These are phyloP conservation scores for Sphagnurus paluster DNA, from an alignment of 1,284 basidiomycete species.

Conservation along the genomic window DNA sequence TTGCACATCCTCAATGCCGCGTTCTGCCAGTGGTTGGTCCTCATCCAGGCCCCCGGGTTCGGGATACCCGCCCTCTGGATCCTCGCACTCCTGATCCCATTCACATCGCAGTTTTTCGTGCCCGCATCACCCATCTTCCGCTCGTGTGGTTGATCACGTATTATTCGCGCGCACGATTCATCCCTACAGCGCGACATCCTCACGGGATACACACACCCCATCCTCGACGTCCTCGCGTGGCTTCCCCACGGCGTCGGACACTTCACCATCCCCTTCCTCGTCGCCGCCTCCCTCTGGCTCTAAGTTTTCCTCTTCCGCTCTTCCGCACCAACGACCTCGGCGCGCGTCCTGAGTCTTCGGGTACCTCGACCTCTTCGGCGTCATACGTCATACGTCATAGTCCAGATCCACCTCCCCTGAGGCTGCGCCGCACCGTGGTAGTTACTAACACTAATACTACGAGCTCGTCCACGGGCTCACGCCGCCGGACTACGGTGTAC, in stretches of 20 bases:
- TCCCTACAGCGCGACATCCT: conserved; percentile 83
- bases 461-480: conserved; percentile 96
- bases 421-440: conserved; percentile 97
- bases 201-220: conserved; percentile 89
- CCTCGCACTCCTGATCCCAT: conserved; percentile 74
- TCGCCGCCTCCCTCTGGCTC: conserved; percentile 65
- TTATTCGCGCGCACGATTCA: conserved; percentile 86
- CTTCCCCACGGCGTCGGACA: conserved; percentile 94
- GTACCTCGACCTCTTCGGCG: conserved; percentile 91
- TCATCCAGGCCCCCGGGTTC: conserved; percentile 75
- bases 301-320: no score
- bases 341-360: conserved; percentile 91
- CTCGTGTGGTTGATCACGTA: conserved; percentile 86
- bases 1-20: conserved; percentile 66
- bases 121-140: conserved; percentile 87
- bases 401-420: conserved; percentile 91
- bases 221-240: conserved; percentile 94
- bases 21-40: conserved; percentile 76
- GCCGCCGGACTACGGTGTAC: conserved; percentile 91
- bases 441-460: no score
- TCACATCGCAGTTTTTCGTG: conserved; percentile 91
- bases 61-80: conserved; percentile 76
- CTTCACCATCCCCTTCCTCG: conserved; percentile 80
- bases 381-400: no score
- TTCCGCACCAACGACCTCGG: conserved; percentile 79